Evolutionary conservation across 2,329 filamentous ascomycete genomes (phyloP), one percentile per base, ranked within the genome.

Genomic region (Didymella lethalis): DNA sequence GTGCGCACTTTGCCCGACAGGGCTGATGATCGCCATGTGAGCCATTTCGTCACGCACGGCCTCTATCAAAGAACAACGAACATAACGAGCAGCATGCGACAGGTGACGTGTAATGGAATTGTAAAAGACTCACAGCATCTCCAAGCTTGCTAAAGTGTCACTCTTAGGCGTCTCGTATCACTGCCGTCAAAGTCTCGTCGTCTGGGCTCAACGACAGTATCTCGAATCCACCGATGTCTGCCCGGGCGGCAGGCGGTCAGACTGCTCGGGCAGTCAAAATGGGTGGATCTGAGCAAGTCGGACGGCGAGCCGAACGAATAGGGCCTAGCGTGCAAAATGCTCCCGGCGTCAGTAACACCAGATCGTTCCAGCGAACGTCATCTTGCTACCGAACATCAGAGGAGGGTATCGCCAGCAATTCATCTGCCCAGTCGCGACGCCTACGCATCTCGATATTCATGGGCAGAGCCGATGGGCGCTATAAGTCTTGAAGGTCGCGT

Each of bases 1-100:
- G 40, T 54, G 38, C 45, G 31, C 49, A 46, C 56, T 59, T 59
- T 54, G 20, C 49, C 52, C 34, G 46, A 54, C 48, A 50, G 20
- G 56, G 56, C 40, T 47, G 44, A 32, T 14, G 49, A 58, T 58
- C 45, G 7, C 40, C 43, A 41, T 49, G 38, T 57, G 48, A 47
- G 46, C 38, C 11, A 54, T 46, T 41, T 46, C 40, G 18, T 29
- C n/a, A 47, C 34, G 31, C 55, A 49, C 25, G 45, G 34, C 41
- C 48, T 49, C 16, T 12, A 32, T 48, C 55, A 54, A 49, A 59
- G 40, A 46, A 41, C 10, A 36, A 38, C n/a, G 11, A 41, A 18
- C 5, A 20, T 11, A 18, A 44, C 7, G 8, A 29, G 36, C 14
- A n/a, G 10, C 36, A 18, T 23, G n/a, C 28, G 7, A 12, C 23